A percentile compares a stretch with the other conserved stretches of the same genome.
Evolutionary conservation across 108 stramenopile species (phyloP).

Genomic region (Poteriospumella lacustris): DNA sequence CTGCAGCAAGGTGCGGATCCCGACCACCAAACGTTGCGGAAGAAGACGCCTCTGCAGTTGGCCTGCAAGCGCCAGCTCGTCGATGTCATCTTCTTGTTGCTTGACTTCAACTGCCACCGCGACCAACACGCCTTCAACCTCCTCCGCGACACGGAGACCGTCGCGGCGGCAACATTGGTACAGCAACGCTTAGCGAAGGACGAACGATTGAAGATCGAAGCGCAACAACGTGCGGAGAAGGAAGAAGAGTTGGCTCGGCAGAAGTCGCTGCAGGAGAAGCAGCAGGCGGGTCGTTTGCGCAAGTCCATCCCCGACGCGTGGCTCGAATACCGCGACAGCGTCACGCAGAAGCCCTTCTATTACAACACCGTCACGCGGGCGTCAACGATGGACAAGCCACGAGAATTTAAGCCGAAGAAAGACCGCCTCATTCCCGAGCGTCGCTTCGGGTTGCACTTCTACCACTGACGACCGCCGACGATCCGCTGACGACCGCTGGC

Average conservation of each 20-base stretch:
- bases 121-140: not conserved
- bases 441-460: not conserved
- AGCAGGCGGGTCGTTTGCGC: too few species aligned
- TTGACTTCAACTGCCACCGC: not conserved
- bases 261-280: not conserved
- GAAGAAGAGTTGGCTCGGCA: not conserved
- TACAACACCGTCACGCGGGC: not conserved
- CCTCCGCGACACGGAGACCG: not conserved
- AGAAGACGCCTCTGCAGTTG: not conserved
- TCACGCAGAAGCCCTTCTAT: not conserved
- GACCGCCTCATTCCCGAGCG: not conserved
- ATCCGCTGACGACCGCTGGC: too few species aligned
- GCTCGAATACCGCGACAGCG: constrained; percentile 9
- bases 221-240: not conserved
- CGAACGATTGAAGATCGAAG: not conserved
- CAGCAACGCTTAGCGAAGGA: not conserved
- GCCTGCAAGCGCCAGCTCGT: not conserved
- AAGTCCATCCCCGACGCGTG: not conserved
- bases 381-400: constrained; percentile 12
- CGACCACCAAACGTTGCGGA: not conserved
- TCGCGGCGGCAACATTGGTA: not conserved
- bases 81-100: not conserved
- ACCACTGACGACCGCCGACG: constrained; percentile 1
- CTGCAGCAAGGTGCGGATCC: constrained; percentile 19
- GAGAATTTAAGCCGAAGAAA: not conserved